These are phyloP conservation scores for Cucumis hystrix DNA, from an alignment of 306 rosid genomes.

Conservation along the genomic window DNA sequence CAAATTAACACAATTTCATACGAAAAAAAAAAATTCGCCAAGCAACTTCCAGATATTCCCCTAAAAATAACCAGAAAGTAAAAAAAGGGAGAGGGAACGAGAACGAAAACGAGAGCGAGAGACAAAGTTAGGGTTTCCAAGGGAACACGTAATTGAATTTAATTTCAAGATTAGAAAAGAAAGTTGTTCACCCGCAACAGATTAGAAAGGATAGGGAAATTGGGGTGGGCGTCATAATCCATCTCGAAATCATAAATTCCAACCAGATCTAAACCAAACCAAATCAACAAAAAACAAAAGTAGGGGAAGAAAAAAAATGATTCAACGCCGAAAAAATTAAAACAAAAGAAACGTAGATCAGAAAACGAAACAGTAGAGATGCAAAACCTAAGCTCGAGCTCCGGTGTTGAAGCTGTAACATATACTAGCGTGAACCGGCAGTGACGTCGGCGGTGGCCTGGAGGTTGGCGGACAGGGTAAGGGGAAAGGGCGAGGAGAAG, in stretches of 20 bases:
- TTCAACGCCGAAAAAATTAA: background rate
- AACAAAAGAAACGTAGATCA: background rate
- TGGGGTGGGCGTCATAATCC: constrained; percentile 81
- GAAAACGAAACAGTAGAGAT: background rate
- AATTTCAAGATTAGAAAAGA: background rate
- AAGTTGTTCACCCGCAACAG: background rate
- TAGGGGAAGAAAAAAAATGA: no score
- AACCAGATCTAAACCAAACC: constrained; percentile 50
- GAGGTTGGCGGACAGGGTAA: no score
- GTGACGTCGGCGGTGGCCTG: constrained; percentile 48
- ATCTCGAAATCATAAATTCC: constrained; percentile 72
- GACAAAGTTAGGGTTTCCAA: background rate
- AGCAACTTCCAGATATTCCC: background rate
- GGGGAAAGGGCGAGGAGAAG: no score
- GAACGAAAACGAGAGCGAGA: background rate
- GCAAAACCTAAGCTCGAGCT: constrained; percentile 52
- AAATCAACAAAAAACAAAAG: background rate
- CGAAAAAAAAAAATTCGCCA: background rate
- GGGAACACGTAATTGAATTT: background rate
- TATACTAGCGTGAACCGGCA: constrained; percentile 75
- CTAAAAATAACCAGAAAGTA: background rate
- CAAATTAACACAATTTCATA: background rate
- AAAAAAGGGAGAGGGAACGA: background rate
- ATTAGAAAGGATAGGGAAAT: constrained; percentile 57
- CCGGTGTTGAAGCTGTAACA: constrained; percentile 57